phyloP scores from a whole-genome alignment of 2,329 filamentous ascomycete genomes.

The Sporothrix luriei region DNA sequence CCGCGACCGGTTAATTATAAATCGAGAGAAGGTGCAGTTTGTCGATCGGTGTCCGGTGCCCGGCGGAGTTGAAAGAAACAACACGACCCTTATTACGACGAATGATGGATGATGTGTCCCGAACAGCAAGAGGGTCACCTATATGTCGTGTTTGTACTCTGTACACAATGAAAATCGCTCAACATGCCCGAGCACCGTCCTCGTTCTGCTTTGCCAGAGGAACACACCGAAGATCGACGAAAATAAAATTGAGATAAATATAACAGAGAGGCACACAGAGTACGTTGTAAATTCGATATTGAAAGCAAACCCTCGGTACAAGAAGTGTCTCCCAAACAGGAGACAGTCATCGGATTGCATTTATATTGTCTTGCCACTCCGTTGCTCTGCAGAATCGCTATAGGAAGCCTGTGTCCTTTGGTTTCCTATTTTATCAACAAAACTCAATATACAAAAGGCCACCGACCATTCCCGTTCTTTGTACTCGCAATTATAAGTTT shows the following conservation, averaged over 20 bases:
- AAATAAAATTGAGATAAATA: background rate
- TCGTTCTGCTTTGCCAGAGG: background rate
- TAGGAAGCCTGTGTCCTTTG: background rate
- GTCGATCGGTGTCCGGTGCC: constrained; percentile 3
- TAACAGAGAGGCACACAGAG: background rate
- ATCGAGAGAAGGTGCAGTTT: background rate
- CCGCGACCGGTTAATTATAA: constrained; percentile 26
- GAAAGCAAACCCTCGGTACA: background rate
- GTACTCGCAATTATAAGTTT: background rate
- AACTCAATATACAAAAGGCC: background rate
- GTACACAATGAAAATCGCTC: background rate
- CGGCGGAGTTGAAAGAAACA: constrained; percentile 2
- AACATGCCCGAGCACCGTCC: background rate
- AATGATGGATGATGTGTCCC: background rate
- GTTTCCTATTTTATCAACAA: background rate
- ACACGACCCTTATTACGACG: background rate
- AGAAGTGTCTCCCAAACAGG: background rate
- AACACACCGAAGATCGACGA: constrained; percentile 9
- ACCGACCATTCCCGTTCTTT: background rate
- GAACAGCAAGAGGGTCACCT: background rate
- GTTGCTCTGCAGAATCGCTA: background rate
- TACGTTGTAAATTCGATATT: background rate
- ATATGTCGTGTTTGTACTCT: background rate
- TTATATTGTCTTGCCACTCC: background rate
- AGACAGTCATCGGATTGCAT: background rate